Conservation (phyloP, 176 grass and related monocot species). For the Aegilops tauschii region DNA sequence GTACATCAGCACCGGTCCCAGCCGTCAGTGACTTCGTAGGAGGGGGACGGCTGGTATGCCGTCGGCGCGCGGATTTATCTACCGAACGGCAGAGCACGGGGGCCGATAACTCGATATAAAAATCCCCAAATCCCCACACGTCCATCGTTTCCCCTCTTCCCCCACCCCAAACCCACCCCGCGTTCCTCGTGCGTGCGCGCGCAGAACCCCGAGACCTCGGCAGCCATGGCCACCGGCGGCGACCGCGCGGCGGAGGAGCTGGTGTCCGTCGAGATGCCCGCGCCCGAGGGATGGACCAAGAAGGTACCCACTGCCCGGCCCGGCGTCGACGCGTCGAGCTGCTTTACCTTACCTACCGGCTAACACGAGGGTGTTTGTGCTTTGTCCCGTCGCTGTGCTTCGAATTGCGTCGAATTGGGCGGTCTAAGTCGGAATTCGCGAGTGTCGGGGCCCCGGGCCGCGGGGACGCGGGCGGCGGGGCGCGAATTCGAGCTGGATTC, state of each 20-base stretch:
- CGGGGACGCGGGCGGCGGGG: background rate
- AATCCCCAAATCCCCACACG: constrained; percentile 27
- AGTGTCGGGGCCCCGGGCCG: fast-evolving
- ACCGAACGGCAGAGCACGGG: no score
- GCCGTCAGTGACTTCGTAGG: fast-evolving
- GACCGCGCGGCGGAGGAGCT: constrained; percentile 12
- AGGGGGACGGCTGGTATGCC: fast-evolving
- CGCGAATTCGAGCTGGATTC: constrained; percentile 4
- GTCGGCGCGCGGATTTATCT: background rate
- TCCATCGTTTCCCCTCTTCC: background rate
- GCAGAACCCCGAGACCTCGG: background rate
- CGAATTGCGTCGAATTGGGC: background rate
- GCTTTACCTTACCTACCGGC: background rate
- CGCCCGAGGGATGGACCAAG: constrained; percentile 65
- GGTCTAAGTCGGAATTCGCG: background rate
- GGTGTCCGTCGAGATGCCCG: constrained; percentile 62
- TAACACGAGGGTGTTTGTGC: background rate
- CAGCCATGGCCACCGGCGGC: constrained; percentile 25
- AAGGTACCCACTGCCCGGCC: constrained; percentile 30
- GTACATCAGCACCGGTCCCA: background rate
- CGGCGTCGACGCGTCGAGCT: background rate
- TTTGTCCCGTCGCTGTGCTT: background rate
- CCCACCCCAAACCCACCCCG: no score
- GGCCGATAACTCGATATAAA: background rate
- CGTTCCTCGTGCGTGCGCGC: background rate